Evolutionary conservation across 805 yeast species (phyloP), one percentile per base, ranked within the genome.

Genomic region (Candida ipomoeae): DNA sequence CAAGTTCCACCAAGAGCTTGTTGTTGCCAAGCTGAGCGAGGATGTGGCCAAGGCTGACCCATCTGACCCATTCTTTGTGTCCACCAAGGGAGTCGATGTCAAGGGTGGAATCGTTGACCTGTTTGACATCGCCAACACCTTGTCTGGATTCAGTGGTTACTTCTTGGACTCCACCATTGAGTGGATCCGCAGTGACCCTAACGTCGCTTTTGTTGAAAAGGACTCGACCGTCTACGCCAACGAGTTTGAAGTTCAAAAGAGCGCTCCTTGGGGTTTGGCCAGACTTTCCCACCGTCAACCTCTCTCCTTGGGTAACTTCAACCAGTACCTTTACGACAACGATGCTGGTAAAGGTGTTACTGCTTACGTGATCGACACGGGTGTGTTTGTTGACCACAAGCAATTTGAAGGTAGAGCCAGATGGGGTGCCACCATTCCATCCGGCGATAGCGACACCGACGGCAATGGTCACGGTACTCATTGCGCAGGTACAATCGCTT

Each of bases 201-300:
- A 74, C 43, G 82, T 89, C 40, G 81, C 80, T 46, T 82, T 79
- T 64, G 84, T 89, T 53, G 96, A 89, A 73, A 70, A 74, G 61
- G 96, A 89, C 64, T 53, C 58, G 8, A 68, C 75, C 54, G 96
- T 89, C 48, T 71, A 75, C 54, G 81, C 89, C 29, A 73, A 71
- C 47, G 84, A 82, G 59, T 77, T 83, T 47, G 80, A 82, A 54
- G 78, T 81, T 53, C 94, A 89, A 73, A 79, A 80, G 56, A 90
- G 90, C 55, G 91, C 96, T 29, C 96, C 96, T 43, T 90, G 97
- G 97, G 97, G 97, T 61, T 79, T 90, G 55, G 87, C 96, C 23
- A 82, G 97, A 76, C 82, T 90, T 53, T 87, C 96, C 23, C 96
- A 89, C 72, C 81, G 91, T 69, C 80, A 83, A 51, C 77, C 84